phyloP scores from a whole-genome alignment of 495 filamentous ascomycete species.

The Talaromyces nanjingensis region DNA sequence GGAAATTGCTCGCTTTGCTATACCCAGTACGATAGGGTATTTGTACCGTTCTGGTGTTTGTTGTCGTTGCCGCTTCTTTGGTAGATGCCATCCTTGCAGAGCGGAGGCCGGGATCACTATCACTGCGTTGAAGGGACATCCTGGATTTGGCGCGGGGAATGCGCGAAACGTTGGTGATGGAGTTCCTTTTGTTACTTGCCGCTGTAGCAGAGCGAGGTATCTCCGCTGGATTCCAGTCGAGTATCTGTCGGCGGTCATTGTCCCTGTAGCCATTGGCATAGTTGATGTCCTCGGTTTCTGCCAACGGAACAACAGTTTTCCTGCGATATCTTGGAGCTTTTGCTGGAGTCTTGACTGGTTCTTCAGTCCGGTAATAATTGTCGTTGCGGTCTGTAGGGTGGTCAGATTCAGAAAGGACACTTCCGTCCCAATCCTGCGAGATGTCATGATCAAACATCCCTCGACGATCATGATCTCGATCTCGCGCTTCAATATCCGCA shows the following conservation, averaged over 20 bases:
- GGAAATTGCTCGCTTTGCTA: slow-evolving; percentile 29
- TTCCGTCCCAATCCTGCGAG: slow-evolving; percentile 5
- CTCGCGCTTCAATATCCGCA: slow-evolving; percentile 19
- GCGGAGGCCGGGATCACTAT: slow-evolving; percentile 5
- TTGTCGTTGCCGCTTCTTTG: not conserved
- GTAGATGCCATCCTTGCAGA: not conserved
- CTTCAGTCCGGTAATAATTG: not conserved
- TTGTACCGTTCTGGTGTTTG: slow-evolving; percentile 21
- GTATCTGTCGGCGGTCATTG: not conserved
- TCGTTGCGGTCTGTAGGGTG: not conserved
- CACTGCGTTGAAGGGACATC: slow-evolving; percentile 14
- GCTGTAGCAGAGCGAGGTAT: not conserved
- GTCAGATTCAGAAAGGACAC: slow-evolving; percentile 6
- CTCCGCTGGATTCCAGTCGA: not conserved
- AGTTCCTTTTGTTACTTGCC: slow-evolving; percentile 1
- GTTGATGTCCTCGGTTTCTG: not conserved
- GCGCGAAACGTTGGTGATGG: not conserved
- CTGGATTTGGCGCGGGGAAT: slow-evolving; percentile 10
- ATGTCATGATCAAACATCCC: slow-evolving; percentile 1
- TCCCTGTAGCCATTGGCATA: not conserved
- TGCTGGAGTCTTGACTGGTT: not conserved
- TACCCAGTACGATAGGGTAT: slow-evolving; percentile 23
- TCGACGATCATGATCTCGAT: not conserved
- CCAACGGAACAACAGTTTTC: not conserved
- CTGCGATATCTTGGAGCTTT: not conserved